These are phyloP conservation scores for Naumovozyma baii DNA, from an alignment of 805 yeast species.

Conservation along the genomic window DNA sequence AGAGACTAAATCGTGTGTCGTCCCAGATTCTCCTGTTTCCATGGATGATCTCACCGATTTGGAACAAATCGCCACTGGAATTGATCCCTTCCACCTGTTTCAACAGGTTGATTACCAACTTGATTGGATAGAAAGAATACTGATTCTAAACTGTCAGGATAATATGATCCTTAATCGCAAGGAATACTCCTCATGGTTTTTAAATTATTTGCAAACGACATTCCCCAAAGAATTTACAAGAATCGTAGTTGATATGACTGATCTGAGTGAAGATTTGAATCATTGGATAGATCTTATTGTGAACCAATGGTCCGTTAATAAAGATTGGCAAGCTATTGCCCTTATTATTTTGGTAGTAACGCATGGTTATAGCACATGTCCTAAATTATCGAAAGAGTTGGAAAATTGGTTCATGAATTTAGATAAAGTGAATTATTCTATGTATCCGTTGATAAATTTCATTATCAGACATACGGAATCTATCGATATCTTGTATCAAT, in stretches of 20 bases:
- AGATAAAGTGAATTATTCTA: constrained; percentile 6
- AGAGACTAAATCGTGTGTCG: not conserved
- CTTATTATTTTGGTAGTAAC: constrained; percentile 3
- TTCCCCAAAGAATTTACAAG: constrained; percentile 7
- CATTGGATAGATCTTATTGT: constrained; percentile 1
- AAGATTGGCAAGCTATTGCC: constrained; percentile 4
- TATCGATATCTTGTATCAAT: constrained; percentile 13
- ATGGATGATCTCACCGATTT: not conserved
- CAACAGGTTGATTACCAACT: not conserved
- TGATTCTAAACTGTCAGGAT: constrained; percentile 12
- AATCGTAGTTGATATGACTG: constrained; percentile 6
- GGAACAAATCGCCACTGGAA: too few relatives aligned
- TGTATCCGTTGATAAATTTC: constrained; percentile 17
- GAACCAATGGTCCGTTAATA: not conserved
- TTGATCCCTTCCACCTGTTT: too few relatives aligned
- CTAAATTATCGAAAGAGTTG: constrained; percentile 5
- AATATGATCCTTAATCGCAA: constrained; percentile 11
- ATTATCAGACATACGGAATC: constrained; percentile 9
- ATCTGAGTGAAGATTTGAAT: constrained; percentile 3
- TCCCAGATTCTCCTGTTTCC: not conserved
- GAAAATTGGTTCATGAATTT: constrained; percentile 14
- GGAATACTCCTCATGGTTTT: constrained; percentile 14
- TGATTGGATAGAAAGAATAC: constrained; percentile 1
- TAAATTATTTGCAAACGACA: constrained; percentile 8
- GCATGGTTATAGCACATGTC: constrained; percentile 9